Conservation (phyloP, 129 eudicot genomes). For the Glebionis coronaria region DNA sequence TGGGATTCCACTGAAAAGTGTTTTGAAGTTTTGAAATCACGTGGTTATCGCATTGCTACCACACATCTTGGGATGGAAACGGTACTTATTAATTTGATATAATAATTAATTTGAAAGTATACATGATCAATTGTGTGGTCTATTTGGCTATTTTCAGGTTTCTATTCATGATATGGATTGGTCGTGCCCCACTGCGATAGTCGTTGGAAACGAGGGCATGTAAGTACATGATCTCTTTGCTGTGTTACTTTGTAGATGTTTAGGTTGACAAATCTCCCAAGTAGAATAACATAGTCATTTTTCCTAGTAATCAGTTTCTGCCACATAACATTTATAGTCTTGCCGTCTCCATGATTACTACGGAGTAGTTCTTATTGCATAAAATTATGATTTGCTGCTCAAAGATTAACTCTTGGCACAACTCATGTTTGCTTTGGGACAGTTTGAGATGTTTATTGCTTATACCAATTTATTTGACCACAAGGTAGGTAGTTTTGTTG, state of each 20-base stretch:
- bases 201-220: constrained; percentile 85
- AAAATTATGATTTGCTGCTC: not conserved
- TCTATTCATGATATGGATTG: constrained; percentile 85
- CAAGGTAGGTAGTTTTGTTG: not conserved
- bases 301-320: no score
- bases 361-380: not conserved
- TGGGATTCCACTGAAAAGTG: constrained; percentile 80
- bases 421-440: not conserved
- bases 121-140: not conserved
- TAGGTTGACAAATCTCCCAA: not conserved
- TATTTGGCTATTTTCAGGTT: constrained; percentile 42
- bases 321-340: not conserved
- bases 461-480: not conserved
- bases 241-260: not conserved
- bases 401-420: not conserved
- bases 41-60: constrained; percentile 94
- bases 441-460: not conserved
- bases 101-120: no score
- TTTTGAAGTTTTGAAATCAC: constrained; percentile 68
- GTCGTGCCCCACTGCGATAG: constrained; percentile 86
- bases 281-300: no score
- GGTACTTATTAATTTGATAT: constrained; percentile 42
- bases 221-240: constrained; percentile 7
- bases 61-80: constrained; percentile 78
- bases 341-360: not conserved